Evolutionary conservation across 1,139 yeast species (phyloP).

Genomic region (Yamadazyma mexicana): DNA sequence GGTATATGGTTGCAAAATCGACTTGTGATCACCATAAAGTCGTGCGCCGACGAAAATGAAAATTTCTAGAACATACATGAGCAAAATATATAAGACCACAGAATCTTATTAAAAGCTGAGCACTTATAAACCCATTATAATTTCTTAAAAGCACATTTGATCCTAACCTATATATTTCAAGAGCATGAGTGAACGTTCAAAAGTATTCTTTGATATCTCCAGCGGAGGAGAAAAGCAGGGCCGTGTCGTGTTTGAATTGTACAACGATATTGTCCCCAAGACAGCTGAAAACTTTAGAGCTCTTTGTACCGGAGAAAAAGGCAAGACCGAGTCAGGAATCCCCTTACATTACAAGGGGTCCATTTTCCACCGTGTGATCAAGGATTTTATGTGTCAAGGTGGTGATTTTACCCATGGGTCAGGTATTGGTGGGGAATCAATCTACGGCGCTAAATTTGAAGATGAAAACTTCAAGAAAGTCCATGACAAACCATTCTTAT

Average conservation of each 20-base stretch:
- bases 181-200: constrained; percentile 26
- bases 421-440: constrained; percentile 95
- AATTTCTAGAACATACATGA: neutral
- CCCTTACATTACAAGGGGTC: constrained; percentile 78
- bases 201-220: constrained; percentile 74
- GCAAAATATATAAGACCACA: constrained; percentile 1
- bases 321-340: constrained; percentile 60
- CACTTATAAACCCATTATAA: no score
- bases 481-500: constrained; percentile 82
- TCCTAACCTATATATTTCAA: neutral
- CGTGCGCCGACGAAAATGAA: constrained; percentile 3
- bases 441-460: constrained; percentile 92
- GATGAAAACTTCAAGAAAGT: constrained; percentile 81
- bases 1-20: neutral
- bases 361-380: constrained; percentile 88
- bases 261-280: constrained; percentile 80
- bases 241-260: constrained; percentile 73
- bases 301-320: constrained; percentile 88
- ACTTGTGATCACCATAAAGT: neutral
- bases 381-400: constrained; percentile 91
- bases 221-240: constrained; percentile 68
- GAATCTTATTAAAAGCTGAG: no score
- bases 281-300: constrained; percentile 94
- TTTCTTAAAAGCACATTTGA: no score
- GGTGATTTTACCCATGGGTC: constrained; percentile 91